A percentile compares a stretch with the other conserved stretches of the same genome.
These are phyloP conservation scores for Aurantiochytrium sp. DNA, from an alignment of 108 stramenopile genomes.

Conservation along the genomic window DNA sequence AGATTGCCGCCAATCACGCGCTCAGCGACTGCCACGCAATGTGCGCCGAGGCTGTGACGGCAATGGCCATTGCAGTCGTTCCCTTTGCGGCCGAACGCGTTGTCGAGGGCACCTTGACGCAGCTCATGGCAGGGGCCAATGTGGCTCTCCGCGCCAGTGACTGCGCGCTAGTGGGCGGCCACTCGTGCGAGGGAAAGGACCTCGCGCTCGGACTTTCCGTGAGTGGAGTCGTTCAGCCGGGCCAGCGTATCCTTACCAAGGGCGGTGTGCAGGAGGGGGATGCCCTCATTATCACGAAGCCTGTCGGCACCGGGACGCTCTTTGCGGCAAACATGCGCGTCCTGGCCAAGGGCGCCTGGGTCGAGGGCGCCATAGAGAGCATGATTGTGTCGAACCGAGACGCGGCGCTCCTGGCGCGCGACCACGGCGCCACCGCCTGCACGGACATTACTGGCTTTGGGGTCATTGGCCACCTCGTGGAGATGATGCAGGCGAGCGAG, in stretches of 20 bases:
- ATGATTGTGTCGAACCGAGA: conserved; percentile 42
- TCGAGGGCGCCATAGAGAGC: conserved; percentile 10
- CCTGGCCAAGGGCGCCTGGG: conserved; percentile 34
- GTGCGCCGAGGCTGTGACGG: conserved; percentile 53
- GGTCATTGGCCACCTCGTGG: conserved; percentile 59
- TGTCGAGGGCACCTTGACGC: conserved; percentile 50
- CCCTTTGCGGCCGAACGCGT: conserved; percentile 38
- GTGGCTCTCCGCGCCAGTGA: conserved; percentile 47
- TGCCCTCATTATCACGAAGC: conserved; percentile 60
- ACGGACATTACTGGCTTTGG: conserved; percentile 73
- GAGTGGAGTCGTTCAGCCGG: conserved; percentile 41
- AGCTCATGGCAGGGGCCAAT: conserved; percentile 56
- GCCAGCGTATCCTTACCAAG: conserved; percentile 42
- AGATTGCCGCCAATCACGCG: conserved; percentile 63
- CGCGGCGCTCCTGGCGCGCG: conserved; percentile 29
- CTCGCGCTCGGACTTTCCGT: conserved; percentile 57
- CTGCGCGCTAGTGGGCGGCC: conserved; percentile 63
- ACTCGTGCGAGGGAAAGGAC: conserved; percentile 66
- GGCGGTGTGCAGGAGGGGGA: conserved; percentile 48
- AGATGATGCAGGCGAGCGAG: conserved; percentile 54
- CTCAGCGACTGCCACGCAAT: conserved; percentile 65
- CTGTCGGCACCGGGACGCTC: conserved; percentile 63
- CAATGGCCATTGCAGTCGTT: conserved; percentile 52
- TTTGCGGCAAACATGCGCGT: conserved; percentile 65
- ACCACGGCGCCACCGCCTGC: conserved; percentile 34